Evolutionary conservation across 805 yeast genomes (phyloP).

Genomic region (Naumovozyma castellii): DNA sequence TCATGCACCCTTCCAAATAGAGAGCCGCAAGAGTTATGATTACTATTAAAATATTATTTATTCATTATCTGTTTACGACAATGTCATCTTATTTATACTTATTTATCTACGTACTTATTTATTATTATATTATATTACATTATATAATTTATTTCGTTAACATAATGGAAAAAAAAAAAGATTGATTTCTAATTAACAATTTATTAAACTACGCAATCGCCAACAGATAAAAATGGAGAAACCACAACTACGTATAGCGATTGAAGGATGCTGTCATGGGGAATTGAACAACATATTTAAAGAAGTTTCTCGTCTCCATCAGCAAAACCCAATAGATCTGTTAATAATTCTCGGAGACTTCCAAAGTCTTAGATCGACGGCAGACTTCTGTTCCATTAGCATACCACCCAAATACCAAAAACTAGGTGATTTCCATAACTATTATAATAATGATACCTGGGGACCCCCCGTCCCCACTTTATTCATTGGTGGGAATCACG

Average conservation of each 20-base stretch:
- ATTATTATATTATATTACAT: too few species aligned
- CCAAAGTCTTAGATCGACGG: slow-evolving; percentile 59
- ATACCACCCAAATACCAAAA: slow-evolving; percentile 70
- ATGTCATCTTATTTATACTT: background rate
- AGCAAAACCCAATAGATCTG: slow-evolving; percentile 36
- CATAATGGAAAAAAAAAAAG: too few species aligned
- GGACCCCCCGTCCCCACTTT: slow-evolving; percentile 69
- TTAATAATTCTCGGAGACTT: slow-evolving; percentile 86
- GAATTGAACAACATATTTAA: slow-evolving; percentile 52
- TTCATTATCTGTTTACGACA: background rate
- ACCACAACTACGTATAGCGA: slow-evolving; percentile 39
- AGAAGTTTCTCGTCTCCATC: slow-evolving; percentile 20
- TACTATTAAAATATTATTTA: background rate
- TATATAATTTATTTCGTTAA: too few species aligned
- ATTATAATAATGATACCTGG: slow-evolving; percentile 45
- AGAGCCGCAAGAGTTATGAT: too few species aligned
- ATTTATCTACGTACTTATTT: too few species aligned
- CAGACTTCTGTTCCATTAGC: slow-evolving; percentile 60
- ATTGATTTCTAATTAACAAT: too few species aligned
- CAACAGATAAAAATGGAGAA: background rate
- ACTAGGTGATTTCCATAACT: slow-evolving; percentile 73
- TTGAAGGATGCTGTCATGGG: slow-evolving; percentile 91
- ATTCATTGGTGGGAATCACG: slow-evolving; percentile 94
- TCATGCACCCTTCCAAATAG: too few species aligned
- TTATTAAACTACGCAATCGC: too few species aligned